Base-by-base conservation (phyloP, 2,329 filamentous ascomycete species). In the Amauroascus verrucosus region DNA sequence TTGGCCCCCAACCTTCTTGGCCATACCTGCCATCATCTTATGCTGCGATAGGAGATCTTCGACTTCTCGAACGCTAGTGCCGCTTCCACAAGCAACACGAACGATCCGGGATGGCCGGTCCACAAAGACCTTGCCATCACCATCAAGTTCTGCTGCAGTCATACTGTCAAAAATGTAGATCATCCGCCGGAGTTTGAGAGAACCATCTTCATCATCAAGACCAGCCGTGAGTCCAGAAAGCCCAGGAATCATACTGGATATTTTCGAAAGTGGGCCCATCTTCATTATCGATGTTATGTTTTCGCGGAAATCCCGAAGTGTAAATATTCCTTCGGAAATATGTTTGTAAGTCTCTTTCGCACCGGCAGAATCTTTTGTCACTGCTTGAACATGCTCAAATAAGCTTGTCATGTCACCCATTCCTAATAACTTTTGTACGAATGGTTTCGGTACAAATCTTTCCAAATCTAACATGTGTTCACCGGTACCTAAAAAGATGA, bases 251-350 rank as follows among this genome's bases (percentile, higher is more conserved):
- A 98, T 98, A 63, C 90, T 89, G 0, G 91, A 94, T 81, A 98
- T 94, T 69, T 98, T 97, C 16, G 87, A 94, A 1, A 98, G 74
- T 0, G 93, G 93, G 0, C 93, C 93, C 93, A 98, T 97, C 75
- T 98, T 98, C 89, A 97, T 96, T 65, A 98, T 96, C 64, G 97
- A 97, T 55, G 85, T 86, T 11, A 98, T 82, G 67, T 98, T 94
- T 67, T 98, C 93, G 18, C 93, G 83, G 60, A 98, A 78, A 67
- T 98, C 93, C 53, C 93, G 85, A 32, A 98, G 80, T 0, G 93
- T 95, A 70, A 97, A 98, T 58, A 96, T 90, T 53, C 93, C 93
- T 65, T 96, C 91, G 6, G 88, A 86, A 60, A 98, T 94, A 73
- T 98, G 91, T 76, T 98, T 98, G 78, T 98, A 96, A 2, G 93